Base-by-base conservation (phyloP, 257 asterid genomes). In the Nemophila menziesii region DNA sequence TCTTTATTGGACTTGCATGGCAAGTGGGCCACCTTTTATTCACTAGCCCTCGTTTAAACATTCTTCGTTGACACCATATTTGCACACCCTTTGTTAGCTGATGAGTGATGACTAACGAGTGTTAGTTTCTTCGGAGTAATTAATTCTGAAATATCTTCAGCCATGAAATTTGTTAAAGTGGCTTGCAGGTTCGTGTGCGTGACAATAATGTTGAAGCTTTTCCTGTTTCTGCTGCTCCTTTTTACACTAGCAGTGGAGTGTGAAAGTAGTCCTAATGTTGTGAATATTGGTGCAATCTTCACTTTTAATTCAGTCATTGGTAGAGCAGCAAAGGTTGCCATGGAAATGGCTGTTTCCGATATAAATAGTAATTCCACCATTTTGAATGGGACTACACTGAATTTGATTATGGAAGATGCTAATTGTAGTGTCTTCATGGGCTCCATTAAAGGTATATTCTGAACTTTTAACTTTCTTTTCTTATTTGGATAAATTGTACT, bases 321-420 rank as follows among this genome's bases (percentile, higher is more conserved):
- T 34, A 63, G 46, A 51, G 86, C 57, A 33, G 70, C 80, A 4
- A 64, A 55, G 55, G 26, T 48, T 6, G 86, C 86, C 4, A 69
- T 76, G 71, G 53, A 63, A 14, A 65, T 76, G 36, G 81, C 78
- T 3, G 74, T 66, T 0, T 61, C 67, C 26, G 86, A 76, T 55
- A 49, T 72, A 11, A 76, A 76, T 46, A 52, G 62, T n/a, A 51
- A 72, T 52, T 62, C 78, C 18, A 57, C 5, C 20, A 52, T 72
- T 36, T 58, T 76, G 24, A 61, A 66, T 13, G 72, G 69, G 9
- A 66, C 61, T 45, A 51, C 42, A 15, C 18, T 76, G 7, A 22
- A 39, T 18, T 54, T 76, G 54, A 55, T 73, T 16, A 55, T 39
- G 49, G 44, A 49, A 22, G 75, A 76, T 55, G 43, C 69, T 2